A percentile compares a stretch with the other conserved stretches of the same genome.
Conservation (phyloP, 2,329 filamentous ascomycete species). For the Trichophyton simii region DNA sequence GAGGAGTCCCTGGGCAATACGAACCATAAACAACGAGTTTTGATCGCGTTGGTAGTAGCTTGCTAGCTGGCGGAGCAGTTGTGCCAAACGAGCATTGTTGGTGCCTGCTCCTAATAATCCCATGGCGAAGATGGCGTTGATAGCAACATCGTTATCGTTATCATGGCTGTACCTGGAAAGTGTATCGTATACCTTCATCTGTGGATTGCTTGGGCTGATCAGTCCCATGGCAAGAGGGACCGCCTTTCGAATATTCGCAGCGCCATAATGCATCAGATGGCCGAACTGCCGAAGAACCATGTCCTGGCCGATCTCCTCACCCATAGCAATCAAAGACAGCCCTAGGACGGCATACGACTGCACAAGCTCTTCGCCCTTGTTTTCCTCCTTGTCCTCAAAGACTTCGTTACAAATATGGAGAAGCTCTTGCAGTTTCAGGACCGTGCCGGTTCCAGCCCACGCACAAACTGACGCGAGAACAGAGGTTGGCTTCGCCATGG, state of each 20-base stretch:
- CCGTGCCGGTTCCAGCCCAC: constrained; percentile 93
- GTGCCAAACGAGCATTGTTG: constrained; percentile 92
- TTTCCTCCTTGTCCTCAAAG: constrained; percentile 85
- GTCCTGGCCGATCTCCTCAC: constrained; percentile 94
- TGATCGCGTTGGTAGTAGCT: constrained; percentile 97
- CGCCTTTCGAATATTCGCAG: constrained; percentile 90
- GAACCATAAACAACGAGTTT: constrained; percentile 96
- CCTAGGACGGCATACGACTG: constrained; percentile 94
- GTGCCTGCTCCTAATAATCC: constrained; percentile 91
- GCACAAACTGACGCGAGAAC: constrained; percentile 93
- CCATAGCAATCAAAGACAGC: constrained; percentile 90
- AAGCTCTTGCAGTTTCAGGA: constrained; percentile 92
- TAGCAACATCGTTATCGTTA: constrained; percentile 93
- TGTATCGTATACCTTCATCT: constrained; percentile 99
- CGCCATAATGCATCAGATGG: constrained; percentile 97
- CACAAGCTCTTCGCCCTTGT: constrained; percentile 87
- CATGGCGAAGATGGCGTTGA: constrained; percentile 99
- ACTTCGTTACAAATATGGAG: constrained; percentile 97
- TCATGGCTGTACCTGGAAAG: constrained; percentile 96
- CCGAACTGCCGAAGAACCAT: constrained; percentile 97
- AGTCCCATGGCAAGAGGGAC: constrained; percentile 95
- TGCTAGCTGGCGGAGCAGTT: constrained; percentile 83
- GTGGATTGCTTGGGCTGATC: constrained; percentile 92
- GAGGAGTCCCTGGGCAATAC: constrained; percentile 89
- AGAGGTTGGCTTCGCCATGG: constrained; percentile 90